Conservation (phyloP, 768 basidiomycete genomes). For the Kwoniella bestiolae region DNA sequence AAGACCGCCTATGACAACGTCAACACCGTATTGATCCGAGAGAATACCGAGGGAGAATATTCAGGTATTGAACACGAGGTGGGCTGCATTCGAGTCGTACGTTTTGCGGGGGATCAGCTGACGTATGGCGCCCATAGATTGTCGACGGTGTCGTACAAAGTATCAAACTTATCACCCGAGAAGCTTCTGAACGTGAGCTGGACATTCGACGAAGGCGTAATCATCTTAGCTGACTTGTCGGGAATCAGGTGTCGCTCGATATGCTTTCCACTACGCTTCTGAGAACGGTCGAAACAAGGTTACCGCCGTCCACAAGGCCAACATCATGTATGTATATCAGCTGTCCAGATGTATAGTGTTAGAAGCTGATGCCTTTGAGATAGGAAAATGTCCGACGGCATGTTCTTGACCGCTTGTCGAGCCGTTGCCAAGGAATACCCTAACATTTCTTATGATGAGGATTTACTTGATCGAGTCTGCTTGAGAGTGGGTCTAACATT, state of each 20-base stretch:
- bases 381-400: conserved; percentile 99
- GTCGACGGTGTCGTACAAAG: conserved; percentile 98
- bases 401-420: conserved; percentile 98
- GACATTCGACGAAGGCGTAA: neutral
- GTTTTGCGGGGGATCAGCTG: neutral
- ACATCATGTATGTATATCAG: conserved; percentile 79
- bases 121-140: conserved; percentile 61
- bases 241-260: conserved; percentile 72
- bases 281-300: conserved; percentile 84
- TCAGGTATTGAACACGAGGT: conserved; percentile 99
- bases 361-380: neutral
- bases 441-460: conserved; percentile 90
- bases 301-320: conserved; percentile 99
- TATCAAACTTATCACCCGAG: conserved; percentile 99
- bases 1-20: conserved; percentile 99
- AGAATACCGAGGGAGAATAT: conserved; percentile 99
- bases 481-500: conserved; percentile 67
- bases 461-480: conserved; percentile 94
- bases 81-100: neutral
- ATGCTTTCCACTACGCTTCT: conserved; percentile 97
- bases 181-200: conserved; percentile 81
- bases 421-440: conserved; percentile 96
- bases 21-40: conserved; percentile 93
- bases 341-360: neutral
- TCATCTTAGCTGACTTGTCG: too few species aligned